Evolutionary conservation across 768 basidiomycete species (phyloP), one percentile per base, ranked within the genome.

Genomic region (Tylopilus sp.): DNA sequence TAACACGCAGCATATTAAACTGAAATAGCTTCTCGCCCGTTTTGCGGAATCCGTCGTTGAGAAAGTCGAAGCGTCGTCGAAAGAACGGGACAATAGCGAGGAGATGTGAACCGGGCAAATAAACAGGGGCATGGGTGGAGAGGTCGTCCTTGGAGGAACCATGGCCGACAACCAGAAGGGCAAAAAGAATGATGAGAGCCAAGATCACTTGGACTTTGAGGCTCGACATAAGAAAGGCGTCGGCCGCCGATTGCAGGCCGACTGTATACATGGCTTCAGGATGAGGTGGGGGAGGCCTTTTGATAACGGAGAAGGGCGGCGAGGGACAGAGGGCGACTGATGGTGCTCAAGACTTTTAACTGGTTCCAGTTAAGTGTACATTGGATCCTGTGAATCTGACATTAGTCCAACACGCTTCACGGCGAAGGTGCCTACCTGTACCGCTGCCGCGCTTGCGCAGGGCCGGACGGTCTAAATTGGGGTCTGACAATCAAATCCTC

Each of bases 21-120:
- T 84, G 83, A 63, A 85, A 90, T 36, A 85, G 63, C 51, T 76
- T 76, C 57, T 84, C 77, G 4, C 85, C 85, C 25, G 85, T 85
- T 47, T 78, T 79, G 54, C 80, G 78, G 68, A 89, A 87, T 14
- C 83, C 87, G 74, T 82, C 80, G 62, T 82, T 83, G 54, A 90
- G 64, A 67, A 90, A 90, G 62, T 89, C 87, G 62, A 83, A 83
- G 48, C 87, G 78, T 59, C 71, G 72, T 42, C 78, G 80, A 66
- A 88, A 89, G 76, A 90, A 90, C 16, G 86, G 81, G 28, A 72
- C 64, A 50, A 86, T 83, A 57, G 80, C 76, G 60, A 81, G 76
- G 50, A 86, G 71, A 52, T 79, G 77, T 37, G 74, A 72, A 38
- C 83, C 80, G 38, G 87, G 86, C 7, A 89, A 73, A 47, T 72